These are phyloP conservation scores for Dovyalis caffra DNA, from an alignment of 345 rosid species.

Conservation along the genomic window DNA sequence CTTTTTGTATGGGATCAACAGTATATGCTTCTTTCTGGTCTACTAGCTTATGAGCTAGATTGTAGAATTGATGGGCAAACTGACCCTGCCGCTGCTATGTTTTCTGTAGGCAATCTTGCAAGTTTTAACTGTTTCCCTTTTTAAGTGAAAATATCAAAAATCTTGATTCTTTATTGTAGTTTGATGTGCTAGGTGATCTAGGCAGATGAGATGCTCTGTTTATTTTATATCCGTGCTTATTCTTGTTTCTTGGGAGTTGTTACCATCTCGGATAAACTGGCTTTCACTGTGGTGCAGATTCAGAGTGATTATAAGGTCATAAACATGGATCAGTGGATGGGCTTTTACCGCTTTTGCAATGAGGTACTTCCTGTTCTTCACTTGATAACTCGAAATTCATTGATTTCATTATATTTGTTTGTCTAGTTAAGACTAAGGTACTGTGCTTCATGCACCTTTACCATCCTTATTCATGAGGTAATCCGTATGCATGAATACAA, in stretches of 20 bases:
- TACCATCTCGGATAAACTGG: background rate
- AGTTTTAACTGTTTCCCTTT: background rate
- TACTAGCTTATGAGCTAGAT: background rate
- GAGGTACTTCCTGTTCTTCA: constrained; percentile 20
- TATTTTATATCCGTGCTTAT: background rate
- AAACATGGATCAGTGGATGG: constrained; percentile 42
- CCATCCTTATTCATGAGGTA: background rate
- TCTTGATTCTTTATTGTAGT: background rate
- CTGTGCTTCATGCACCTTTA: background rate
- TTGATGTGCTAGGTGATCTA: background rate
- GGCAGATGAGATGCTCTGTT: background rate
- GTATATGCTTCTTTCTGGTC: background rate
- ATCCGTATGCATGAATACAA: background rate
- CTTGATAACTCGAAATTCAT: background rate
- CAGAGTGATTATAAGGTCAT: constrained; percentile 36
- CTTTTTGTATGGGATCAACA: background rate
- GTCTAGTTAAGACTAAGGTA: background rate
- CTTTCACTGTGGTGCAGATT: constrained; percentile 20
- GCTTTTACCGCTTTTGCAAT: constrained; percentile 29
- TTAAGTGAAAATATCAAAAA: background rate
- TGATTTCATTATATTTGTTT: background rate
- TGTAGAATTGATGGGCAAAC: background rate
- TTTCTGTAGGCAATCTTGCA: background rate
- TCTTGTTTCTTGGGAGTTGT: background rate
- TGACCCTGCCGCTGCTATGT: background rate